Conservation (phyloP, 139 green algal genomes). For the Pedinophyceae sp. region DNA sequence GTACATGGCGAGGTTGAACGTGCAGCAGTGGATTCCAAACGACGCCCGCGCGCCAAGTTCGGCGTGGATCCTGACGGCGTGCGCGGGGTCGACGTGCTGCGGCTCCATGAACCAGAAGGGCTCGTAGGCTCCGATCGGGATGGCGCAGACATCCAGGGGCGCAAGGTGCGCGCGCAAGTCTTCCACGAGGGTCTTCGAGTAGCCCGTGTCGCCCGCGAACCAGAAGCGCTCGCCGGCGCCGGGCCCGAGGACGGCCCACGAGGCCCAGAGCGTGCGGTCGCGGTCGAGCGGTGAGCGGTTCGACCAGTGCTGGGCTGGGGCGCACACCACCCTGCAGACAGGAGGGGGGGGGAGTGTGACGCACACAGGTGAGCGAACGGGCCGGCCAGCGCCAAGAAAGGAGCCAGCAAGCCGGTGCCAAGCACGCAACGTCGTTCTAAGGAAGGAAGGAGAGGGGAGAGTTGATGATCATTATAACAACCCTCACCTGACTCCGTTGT, state of each 20-base stretch:
- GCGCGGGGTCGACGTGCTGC: constrained; percentile 42
- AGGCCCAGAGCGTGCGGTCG: constrained; percentile 43
- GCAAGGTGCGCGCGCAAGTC: constrained; percentile 40
- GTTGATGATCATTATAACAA: constrained; percentile 19
- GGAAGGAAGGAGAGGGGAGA: no score
- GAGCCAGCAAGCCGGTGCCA: no score
- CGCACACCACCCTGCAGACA: no score
- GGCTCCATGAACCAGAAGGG: constrained; percentile 24
- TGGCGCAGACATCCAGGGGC: constrained; percentile 42
- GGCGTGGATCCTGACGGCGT: constrained; percentile 50
- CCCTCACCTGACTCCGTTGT: constrained; percentile 13
- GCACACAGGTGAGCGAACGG: no score
- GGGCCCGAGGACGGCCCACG: constrained; percentile 8
- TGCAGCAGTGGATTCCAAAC: constrained; percentile 50
- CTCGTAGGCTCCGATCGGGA: constrained; percentile 17
- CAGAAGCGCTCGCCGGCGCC: neutral
- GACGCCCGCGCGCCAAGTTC: constrained; percentile 24
- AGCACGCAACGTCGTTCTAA: no score
- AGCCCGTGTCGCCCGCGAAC: constrained; percentile 9
- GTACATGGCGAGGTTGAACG: constrained; percentile 32
- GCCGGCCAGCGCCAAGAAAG: no score
- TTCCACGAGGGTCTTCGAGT: neutral
- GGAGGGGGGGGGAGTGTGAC: no score
- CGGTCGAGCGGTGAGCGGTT: constrained; percentile 22
- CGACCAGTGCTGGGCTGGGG: constrained; percentile 41